A percentile compares a stretch with the other conserved stretches of the same genome.
phyloP scores from a whole-genome alignment of 306 rosid species.

The Vicia sativa region DNA sequence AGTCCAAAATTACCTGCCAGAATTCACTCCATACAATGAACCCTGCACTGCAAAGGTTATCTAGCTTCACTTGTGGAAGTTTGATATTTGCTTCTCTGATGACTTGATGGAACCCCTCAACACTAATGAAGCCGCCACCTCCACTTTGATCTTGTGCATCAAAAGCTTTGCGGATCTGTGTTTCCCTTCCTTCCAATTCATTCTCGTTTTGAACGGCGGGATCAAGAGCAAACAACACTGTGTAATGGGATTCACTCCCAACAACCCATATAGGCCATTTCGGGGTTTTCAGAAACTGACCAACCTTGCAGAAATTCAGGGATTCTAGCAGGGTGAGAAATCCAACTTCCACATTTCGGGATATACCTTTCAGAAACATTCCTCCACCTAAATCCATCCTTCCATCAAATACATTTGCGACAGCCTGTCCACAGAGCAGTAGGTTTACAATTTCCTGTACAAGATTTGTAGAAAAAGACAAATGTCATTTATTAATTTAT shows the following conservation, averaged over 20 bases:
- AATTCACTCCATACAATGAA: constrained; percentile 97
- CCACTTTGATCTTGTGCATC: constrained; percentile 96
- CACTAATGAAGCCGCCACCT: constrained; percentile 95
- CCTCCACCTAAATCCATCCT: constrained; percentile 95
- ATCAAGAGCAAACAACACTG: constrained; percentile 88
- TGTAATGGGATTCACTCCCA: constrained; percentile 94
- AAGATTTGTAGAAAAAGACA: constrained; percentile 33
- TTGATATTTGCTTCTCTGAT: constrained; percentile 66
- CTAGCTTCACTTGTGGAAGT: constrained; percentile 73
- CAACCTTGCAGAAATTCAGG: constrained; percentile 91
- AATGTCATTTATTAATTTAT: constrained; percentile 18
- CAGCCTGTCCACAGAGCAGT: constrained; percentile 91
- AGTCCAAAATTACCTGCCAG: constrained; percentile 93
- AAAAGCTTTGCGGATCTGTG: constrained; percentile 86
- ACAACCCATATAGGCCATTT: constrained; percentile 99
- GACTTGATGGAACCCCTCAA: constrained; percentile 87
- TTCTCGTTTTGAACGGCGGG: constrained; percentile 83
- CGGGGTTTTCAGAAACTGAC: constrained; percentile 79
- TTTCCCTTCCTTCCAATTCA: constrained; percentile 92
- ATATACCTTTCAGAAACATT: constrained; percentile 85
- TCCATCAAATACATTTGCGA: constrained; percentile 89
- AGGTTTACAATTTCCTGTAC: constrained; percentile 88
- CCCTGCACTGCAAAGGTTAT: constrained; percentile 74
- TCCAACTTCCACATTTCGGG: constrained; percentile 85
- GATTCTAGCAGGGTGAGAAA: constrained; percentile 87